Base-by-base conservation (phyloP, 2,329 filamentous ascomycete genomes). In the Lachnellula suecica region DNA sequence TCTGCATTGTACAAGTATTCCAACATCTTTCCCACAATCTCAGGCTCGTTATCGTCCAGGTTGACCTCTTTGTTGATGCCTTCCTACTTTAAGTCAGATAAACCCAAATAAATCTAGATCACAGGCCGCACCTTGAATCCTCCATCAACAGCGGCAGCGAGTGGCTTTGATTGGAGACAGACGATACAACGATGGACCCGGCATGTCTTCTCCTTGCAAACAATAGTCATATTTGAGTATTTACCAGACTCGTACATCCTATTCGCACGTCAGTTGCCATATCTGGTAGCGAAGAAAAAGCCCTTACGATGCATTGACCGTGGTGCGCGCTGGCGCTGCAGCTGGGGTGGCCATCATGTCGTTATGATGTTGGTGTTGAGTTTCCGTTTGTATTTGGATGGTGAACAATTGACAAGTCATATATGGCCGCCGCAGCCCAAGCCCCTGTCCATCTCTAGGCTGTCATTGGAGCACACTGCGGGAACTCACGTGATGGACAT, bases 121-220 rank as follows among this genome's bases (percentile, higher is more conserved):
- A 7, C 17, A n/a, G 24, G n/a, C 13, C 52, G 45, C 34, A 59
- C 58, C 51, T 48, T 29, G 20, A 59, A 58, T 9, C 44, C 34
- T 24, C 54, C 40, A 51, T 59, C 47, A 15, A 56, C 27, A n/a
- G 50, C 51, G 6, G 53, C 59, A 22, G 54, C 53, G 29, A 60
- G 35, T 4, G 47, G 49, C 35, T 55, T 58, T 10, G 58, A 60
- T 47, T 58, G 58, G 8, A 48, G 20, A 35, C 59, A 61, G 17
- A 63, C 40, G 10, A 62, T 50, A n/a, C 47, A 51, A 25, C 49
- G 42, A 47, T 62, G 62, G 19, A 59, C 59, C 15, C 57, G 56
- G 44, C 51, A 62, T 3, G 47, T 40, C 10, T 34, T 43, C 4
- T 44, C 56, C 24, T 58, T 37, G 35, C 55, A 61, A 24, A 44